phyloP scores from a whole-genome alignment of 306 rosid genomes.

The Vigna hirtella region DNA sequence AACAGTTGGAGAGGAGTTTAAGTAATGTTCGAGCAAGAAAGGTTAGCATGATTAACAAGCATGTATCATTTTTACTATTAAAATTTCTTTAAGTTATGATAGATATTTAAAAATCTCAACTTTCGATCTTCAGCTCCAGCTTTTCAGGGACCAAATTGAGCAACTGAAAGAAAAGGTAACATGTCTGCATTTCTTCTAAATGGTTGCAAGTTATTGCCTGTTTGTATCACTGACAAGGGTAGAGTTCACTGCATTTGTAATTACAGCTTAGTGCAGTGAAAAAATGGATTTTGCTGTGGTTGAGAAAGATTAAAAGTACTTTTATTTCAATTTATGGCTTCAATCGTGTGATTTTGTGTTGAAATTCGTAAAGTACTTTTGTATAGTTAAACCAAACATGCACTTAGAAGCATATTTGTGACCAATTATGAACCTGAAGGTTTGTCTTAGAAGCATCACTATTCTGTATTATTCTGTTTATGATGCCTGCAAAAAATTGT shows the following conservation, averaged over 20 bases:
- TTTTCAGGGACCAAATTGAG: conserved; percentile 65
- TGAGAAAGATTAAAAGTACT: too few species aligned
- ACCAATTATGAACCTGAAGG: neutral
- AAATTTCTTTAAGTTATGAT: neutral
- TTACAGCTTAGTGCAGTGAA: neutral
- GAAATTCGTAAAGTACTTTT: neutral
- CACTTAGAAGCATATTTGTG: neutral
- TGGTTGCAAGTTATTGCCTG: neutral
- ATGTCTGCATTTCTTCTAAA: neutral
- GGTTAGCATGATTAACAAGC: conserved; percentile 47
- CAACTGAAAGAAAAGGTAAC: conserved; percentile 45
- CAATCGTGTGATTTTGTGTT: too few species aligned
- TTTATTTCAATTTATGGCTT: too few species aligned
- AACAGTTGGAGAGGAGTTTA: conserved; percentile 72
- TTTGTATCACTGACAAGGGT: neutral
- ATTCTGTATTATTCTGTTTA: neutral
- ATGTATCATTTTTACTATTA: neutral
- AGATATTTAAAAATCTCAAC: conserved; percentile 1
- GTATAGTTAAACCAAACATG: too few species aligned
- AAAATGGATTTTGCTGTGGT: neutral
- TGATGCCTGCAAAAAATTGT: neutral
- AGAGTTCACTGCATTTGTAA: neutral
- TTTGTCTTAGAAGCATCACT: neutral
- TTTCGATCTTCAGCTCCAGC: conserved; percentile 58
- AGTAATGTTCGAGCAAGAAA: conserved; percentile 66